Evolutionary conservation across 2,329 filamentous ascomycete genomes (phyloP).

Genomic region (Alternaria gansuensis): DNA sequence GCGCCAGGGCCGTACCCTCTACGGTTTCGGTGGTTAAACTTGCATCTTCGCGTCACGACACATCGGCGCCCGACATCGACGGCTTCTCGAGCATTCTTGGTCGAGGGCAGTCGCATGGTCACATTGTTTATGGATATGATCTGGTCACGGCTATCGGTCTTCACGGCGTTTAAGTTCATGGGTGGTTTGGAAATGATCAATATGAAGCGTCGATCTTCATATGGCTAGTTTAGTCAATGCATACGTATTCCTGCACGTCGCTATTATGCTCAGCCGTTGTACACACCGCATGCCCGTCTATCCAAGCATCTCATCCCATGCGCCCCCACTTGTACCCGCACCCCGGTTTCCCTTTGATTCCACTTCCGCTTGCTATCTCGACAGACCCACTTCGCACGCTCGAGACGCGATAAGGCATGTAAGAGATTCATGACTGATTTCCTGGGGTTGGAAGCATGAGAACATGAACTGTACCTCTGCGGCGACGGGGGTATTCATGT

Average conservation of each 20-base stretch:
- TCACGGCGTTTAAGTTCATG: slow-evolving; percentile 46
- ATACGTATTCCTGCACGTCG: slow-evolving; percentile 22
- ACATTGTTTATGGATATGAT: slow-evolving; percentile 41
- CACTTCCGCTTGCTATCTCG: slow-evolving; percentile 28
- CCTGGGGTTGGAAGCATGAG: slow-evolving; percentile 36
- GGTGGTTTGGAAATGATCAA: slow-evolving; percentile 40
- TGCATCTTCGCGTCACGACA: slow-evolving; percentile 29
- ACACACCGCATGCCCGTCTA: not conserved
- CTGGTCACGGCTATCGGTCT: slow-evolving; percentile 42
- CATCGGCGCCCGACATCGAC: slow-evolving; percentile 21
- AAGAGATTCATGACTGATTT: slow-evolving; percentile 20
- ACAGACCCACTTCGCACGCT: slow-evolving; percentile 28
- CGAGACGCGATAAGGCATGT: slow-evolving; percentile 33
- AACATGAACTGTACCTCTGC: slow-evolving; percentile 69
- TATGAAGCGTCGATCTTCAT: slow-evolving; percentile 32
- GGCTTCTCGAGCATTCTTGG: slow-evolving; percentile 21
- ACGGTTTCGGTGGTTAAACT: slow-evolving; percentile 87
- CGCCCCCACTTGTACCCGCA: slow-evolving; percentile 24
- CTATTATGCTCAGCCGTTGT: not conserved
- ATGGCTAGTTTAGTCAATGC: slow-evolving; percentile 42
- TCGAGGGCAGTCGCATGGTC: slow-evolving; percentile 29
- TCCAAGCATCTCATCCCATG: not conserved
- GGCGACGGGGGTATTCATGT: slow-evolving; percentile 63
- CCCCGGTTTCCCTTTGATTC: slow-evolving; percentile 5
- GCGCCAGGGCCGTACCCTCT: slow-evolving; percentile 75